These are phyloP conservation scores for Epichloe sp. DNA, from an alignment of 2,329 filamentous ascomycete genomes.

Conservation along the genomic window DNA sequence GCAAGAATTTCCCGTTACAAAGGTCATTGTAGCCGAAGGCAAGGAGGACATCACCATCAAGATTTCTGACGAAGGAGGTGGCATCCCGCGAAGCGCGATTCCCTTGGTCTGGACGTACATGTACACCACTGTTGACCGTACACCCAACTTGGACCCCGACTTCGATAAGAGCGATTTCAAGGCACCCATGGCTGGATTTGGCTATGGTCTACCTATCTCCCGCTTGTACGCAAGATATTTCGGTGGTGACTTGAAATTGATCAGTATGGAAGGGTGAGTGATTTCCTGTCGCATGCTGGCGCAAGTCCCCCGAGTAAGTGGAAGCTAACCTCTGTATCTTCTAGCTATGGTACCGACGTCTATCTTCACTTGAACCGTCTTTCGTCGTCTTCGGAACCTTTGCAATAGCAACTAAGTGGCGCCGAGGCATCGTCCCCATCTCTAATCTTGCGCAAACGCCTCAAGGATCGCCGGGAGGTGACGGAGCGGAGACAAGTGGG, in stretches of 20 bases:
- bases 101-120: conserved; percentile 99
- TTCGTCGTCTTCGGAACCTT: conserved; percentile 86
- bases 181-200: conserved; percentile 96
- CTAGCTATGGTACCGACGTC: conserved; percentile 91
- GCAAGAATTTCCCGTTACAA: conserved; percentile 86
- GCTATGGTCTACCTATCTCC: conserved; percentile 93
- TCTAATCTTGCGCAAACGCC: conserved; percentile 46
- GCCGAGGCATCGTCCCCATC: conserved; percentile 21
- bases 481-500: conserved; percentile 83
- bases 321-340: conserved; percentile 9
- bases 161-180: conserved; percentile 99
- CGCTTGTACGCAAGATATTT: conserved; percentile 93
- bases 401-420: conserved; percentile 75
- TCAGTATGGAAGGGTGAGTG: conserved; percentile 96
- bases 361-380: conserved; percentile 96
- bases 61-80: conserved; percentile 90
- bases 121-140: conserved; percentile 97
- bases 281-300: conserved; percentile 6
- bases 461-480: conserved; percentile 55
- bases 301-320: not conserved
- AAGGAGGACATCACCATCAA: conserved; percentile 99
- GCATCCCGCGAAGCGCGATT: conserved; percentile 84
- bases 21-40: conserved; percentile 94
- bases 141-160: conserved; percentile 86
- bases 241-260: conserved; percentile 90